Percentiles rank a stretch among this genome's conserved stretches.
These are phyloP conservation scores for Carex parvula DNA, from an alignment of 176 grass and related monocot genomes.

Conservation along the genomic window DNA sequence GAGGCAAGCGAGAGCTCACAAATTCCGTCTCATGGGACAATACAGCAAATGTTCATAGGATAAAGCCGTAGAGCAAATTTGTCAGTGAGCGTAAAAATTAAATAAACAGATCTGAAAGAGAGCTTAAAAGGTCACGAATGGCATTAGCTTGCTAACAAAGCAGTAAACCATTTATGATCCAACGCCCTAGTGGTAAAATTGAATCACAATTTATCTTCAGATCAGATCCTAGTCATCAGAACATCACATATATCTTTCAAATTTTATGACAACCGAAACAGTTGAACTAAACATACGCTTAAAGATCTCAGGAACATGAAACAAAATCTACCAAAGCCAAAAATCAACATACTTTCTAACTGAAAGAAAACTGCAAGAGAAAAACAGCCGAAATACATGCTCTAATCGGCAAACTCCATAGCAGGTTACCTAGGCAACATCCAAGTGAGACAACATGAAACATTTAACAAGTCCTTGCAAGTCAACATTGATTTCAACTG, in stretches of 20 bases:
- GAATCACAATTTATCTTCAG: background rate
- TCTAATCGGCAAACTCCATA: background rate
- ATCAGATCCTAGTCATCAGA: background rate
- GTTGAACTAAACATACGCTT: conserved; percentile 11
- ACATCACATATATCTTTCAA: background rate
- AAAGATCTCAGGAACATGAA: background rate
- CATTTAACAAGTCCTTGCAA: too few relatives aligned
- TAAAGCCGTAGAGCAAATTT: too few relatives aligned
- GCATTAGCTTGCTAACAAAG: background rate
- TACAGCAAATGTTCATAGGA: too few relatives aligned
- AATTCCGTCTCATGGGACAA: too few relatives aligned
- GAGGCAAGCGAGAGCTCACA: too few relatives aligned
- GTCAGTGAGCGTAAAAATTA: too few relatives aligned
- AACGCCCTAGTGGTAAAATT: background rate
- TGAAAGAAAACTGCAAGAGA: background rate
- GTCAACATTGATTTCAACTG: background rate
- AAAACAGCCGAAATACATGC: background rate
- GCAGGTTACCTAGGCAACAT: background rate
- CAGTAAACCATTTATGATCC: background rate
- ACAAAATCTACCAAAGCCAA: background rate
- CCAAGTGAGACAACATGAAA: background rate
- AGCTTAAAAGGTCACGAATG: background rate
- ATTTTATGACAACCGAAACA: background rate
- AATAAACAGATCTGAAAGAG: too few relatives aligned
- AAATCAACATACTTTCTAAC: background rate